phyloP scores from a whole-genome alignment of 108 stramenopile genomes.

The Cyclotella baltica region DNA sequence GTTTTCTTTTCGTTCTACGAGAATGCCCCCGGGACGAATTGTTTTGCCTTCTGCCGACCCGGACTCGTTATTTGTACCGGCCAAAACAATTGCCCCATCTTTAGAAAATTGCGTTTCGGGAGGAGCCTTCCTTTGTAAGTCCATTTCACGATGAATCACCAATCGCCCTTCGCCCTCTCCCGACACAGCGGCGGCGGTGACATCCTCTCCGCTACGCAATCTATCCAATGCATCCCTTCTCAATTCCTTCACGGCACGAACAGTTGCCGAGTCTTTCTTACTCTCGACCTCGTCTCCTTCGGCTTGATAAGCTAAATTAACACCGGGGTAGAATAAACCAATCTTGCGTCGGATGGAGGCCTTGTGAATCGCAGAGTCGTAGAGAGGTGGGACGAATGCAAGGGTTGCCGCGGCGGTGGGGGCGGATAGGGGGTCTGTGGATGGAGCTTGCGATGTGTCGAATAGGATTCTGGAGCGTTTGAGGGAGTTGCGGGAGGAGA shows the following conservation, averaged over 20 bases:
- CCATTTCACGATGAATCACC: slow-evolving; percentile 53
- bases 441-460: slow-evolving; percentile 17
- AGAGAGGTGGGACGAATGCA: slow-evolving; percentile 51
- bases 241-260: slow-evolving; percentile 40
- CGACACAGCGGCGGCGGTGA: not conserved
- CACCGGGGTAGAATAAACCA: slow-evolving; percentile 46
- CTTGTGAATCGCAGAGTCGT: slow-evolving; percentile 47
- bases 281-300: slow-evolving; percentile 7
- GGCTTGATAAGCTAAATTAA: slow-evolving; percentile 42
- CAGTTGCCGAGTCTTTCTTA: slow-evolving; percentile 40
- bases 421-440: slow-evolving; percentile 7
- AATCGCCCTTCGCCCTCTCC: slow-evolving; percentile 30
- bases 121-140: slow-evolving; percentile 16
- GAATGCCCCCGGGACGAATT: slow-evolving; percentile 52
- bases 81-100: slow-evolving; percentile 39
- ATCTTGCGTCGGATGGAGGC: slow-evolving; percentile 28
- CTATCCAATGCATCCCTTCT: slow-evolving; percentile 43
- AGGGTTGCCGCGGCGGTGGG: slow-evolving; percentile 37
- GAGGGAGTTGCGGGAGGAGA: slow-evolving; percentile 51
- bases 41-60: not conserved
- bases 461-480: slow-evolving; percentile 58
- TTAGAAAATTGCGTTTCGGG: not conserved
- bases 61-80: slow-evolving; percentile 22
- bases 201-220: slow-evolving; percentile 36
- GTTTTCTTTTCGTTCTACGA: slow-evolving; percentile 39